Conservation (phyloP, 345 rosid species). For the Eucalyptus erythrocorys region DNA sequence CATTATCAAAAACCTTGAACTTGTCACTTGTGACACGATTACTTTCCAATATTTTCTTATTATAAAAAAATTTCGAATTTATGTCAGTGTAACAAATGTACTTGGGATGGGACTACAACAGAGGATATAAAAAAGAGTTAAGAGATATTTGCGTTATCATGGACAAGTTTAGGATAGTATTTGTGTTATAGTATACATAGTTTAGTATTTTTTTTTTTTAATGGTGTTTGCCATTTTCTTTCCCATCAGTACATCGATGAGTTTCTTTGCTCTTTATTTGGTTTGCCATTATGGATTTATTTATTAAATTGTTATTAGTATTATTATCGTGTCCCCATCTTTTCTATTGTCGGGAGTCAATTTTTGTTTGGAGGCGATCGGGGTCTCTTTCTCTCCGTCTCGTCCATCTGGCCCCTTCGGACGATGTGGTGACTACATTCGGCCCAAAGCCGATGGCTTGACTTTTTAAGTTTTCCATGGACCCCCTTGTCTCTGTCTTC, state of each 20-base stretch:
- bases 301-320: background rate
- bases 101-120: fast-evolving
- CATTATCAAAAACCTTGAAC: too few relatives aligned
- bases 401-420: background rate
- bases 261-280: background rate
- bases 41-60: background rate
- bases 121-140: background rate
- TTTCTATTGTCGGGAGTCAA: background rate
- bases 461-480: background rate
- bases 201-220: background rate
- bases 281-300: background rate
- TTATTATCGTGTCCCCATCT: background rate
- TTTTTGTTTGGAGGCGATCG: background rate
- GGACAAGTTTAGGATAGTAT: too few relatives aligned
- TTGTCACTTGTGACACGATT: background rate
- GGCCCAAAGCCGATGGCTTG: background rate
- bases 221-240: background rate
- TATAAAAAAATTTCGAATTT: too few relatives aligned
- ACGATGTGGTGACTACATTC: background rate
- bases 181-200: too few relatives aligned
- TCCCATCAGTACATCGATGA: background rate
- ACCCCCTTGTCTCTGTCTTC: background rate
- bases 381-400: background rate
- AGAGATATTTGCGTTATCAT: too few relatives aligned
- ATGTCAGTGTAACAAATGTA: too few relatives aligned